Evolutionary conservation across 176 grass and related monocot species (phyloP), one percentile per base, ranked within the genome.

Genomic region (Phragmites australis): DNA sequence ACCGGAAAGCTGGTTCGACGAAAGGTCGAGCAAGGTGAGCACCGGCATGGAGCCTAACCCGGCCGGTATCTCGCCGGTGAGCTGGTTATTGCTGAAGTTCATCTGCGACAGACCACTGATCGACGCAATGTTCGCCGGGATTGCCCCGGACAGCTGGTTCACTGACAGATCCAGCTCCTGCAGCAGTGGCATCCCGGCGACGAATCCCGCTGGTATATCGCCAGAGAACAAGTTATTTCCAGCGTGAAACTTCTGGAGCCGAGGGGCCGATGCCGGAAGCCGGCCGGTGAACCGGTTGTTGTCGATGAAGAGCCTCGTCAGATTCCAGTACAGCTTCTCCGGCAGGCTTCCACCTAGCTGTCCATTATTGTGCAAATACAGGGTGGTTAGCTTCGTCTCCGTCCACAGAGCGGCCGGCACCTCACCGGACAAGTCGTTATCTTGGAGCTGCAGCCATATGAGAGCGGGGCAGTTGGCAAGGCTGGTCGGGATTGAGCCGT

Each of bases 11-110:
- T 70, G 55, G 84, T 99, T 99, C 21, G 75, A 79, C 5, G 93
- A 99, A 6, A 99, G 84, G 63, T 99, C 93, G 2, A 95, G 90
- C n/a, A 88, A 63, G 52, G 74, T 93, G 51, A 99, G 93, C 67
- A 68, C 88, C 62, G 70, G 71, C 25, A 99, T 84, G 30, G 79
- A 87, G 44, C 90, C 90, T 13, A 99, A 22, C 6, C 22, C 81
- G 0, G 65, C 61, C 22, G 93, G 96, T 70, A 99, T 99, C 48
- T 68, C 65, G 11, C 93, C 93, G 27, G 56, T 68, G 51, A 99
- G 84, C 76, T 82, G 45, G 79, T 99, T 99, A 0, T 12, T 34
- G 82, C 88, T 86, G 29, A 99, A 62, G 84, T 91, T 64, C 64
- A 99, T 86, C 29, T 71, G 65, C 6, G 81, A 34, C 16, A 95